Evolutionary conservation across 1,284 basidiomycete species (phyloP).

Genomic region (Puccinia triticina): DNA sequence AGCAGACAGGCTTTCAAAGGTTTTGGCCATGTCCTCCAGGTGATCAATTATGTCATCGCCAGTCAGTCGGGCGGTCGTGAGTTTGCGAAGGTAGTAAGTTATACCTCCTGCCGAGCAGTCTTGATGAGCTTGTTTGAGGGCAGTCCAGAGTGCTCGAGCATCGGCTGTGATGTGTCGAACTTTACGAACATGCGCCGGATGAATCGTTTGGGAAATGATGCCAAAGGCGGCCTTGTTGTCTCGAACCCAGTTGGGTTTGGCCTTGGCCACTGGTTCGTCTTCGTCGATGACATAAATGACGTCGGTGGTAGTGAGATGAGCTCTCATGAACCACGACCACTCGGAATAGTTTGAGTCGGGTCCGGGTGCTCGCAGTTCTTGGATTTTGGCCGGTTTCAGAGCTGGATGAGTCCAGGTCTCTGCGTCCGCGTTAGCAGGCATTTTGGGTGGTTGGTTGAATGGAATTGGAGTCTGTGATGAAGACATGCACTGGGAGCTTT

Average conservation of each 20-base stretch:
- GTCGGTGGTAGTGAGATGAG: background rate
- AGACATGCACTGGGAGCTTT: too few species aligned
- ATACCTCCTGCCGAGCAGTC: background rate
- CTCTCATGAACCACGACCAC: background rate
- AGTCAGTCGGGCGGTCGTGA: background rate
- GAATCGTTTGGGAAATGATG: background rate
- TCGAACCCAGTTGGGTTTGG: background rate
- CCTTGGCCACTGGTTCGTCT: background rate
- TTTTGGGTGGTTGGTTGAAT: too few species aligned
- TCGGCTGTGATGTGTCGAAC: background rate
- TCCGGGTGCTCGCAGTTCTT: background rate
- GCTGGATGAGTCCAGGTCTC: too few species aligned
- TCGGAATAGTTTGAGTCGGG: slow-evolving; percentile 22
- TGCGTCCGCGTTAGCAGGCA: too few species aligned
- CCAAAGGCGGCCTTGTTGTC: slow-evolving; percentile 17
- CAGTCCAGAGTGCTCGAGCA: background rate
- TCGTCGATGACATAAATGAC: slow-evolving; percentile 9
- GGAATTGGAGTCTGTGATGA: too few species aligned
- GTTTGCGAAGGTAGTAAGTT: background rate
- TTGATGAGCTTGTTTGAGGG: slow-evolving; percentile 13
- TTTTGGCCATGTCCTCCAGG: background rate
- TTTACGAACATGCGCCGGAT: background rate
- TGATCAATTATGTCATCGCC: background rate
- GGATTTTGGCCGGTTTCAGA: background rate
- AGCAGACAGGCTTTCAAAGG: background rate